Evolutionary conservation across 1,139 yeast genomes (phyloP).

Genomic region (Blastobotrys indianensis): DNA sequence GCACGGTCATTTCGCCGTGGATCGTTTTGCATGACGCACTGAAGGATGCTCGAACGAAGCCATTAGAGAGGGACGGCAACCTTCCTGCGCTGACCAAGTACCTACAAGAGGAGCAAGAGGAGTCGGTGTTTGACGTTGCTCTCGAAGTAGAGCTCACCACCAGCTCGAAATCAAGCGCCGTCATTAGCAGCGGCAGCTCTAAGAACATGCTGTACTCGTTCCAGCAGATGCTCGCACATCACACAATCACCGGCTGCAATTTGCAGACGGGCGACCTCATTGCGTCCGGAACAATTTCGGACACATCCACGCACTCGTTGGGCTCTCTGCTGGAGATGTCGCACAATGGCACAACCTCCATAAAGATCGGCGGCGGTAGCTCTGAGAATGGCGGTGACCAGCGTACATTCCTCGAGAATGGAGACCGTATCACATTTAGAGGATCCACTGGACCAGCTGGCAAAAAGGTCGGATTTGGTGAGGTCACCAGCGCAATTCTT

Average conservation of each 20-base stretch:
- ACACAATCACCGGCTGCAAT: constrained; percentile 27
- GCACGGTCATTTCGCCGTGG: constrained; percentile 27
- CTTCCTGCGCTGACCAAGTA: constrained; percentile 18
- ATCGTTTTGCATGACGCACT: constrained; percentile 26
- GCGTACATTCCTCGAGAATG: constrained; percentile 22
- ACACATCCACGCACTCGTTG: constrained; percentile 14
- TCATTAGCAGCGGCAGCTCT: constrained; percentile 16
- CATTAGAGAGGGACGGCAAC: constrained; percentile 17
- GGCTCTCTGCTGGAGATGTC: constrained; percentile 26
- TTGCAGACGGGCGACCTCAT: constrained; percentile 26
- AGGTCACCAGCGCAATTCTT: constrained; percentile 16
- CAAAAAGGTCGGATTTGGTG: constrained; percentile 23
- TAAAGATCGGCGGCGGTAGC: constrained; percentile 14
- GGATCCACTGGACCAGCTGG: constrained; percentile 17
- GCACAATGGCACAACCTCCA: constrained; percentile 18
- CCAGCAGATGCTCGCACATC: constrained; percentile 29
- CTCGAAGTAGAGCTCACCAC: constrained; percentile 19
- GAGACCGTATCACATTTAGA: constrained; percentile 22
- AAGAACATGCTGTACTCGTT: constrained; percentile 24
- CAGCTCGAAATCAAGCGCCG: constrained; percentile 7
- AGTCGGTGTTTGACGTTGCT: constrained; percentile 20
- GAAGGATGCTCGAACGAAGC: constrained; percentile 5
- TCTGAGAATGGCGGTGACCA: neutral
- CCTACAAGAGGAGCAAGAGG: constrained; percentile 16
- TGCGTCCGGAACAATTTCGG: constrained; percentile 29